Percentiles rank a stretch among this genome's conserved stretches.
Evolutionary conservation across 208 protist species (phyloP).

Genomic region (Leptomonas pyrrhocoris): DNA sequence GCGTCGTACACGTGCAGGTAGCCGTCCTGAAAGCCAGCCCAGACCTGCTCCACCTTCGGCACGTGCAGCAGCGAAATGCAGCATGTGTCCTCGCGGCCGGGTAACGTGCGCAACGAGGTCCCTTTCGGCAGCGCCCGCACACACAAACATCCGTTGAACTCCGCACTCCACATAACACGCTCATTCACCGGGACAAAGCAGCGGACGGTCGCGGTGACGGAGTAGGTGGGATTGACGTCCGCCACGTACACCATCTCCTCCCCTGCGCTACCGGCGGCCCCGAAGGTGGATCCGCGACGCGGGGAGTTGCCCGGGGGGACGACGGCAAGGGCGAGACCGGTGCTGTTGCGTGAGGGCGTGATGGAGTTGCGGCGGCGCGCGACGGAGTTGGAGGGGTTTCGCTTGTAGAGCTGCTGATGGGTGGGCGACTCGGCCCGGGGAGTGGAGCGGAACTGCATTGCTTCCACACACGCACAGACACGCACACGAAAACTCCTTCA

Average conservation of each 20-base stretch:
- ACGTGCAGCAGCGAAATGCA: conserved; percentile 73
- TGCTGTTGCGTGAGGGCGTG: conserved; percentile 15
- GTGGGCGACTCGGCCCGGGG: conserved; percentile 22
- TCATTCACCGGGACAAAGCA: conserved; percentile 62
- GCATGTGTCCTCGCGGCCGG: conserved; percentile 48
- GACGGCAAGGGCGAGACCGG: conserved; percentile 13
- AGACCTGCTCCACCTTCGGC: conserved; percentile 46
- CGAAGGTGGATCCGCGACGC: neutral
- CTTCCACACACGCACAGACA: neutral
- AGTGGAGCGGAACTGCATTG: conserved; percentile 20
- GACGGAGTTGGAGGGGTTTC: conserved; percentile 5
- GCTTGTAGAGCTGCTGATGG: conserved; percentile 33
- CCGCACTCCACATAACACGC: conserved; percentile 77
- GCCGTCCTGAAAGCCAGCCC: conserved; percentile 82
- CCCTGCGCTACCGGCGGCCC: neutral
- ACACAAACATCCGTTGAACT: conserved; percentile 65
- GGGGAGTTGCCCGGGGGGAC: conserved; percentile 8
- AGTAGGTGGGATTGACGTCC: conserved; percentile 76
- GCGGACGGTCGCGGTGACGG: conserved; percentile 51
- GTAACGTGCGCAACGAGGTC: conserved; percentile 53
- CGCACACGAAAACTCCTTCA: neutral
- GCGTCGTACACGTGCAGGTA: conserved; percentile 78
- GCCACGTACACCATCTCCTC: conserved; percentile 37
- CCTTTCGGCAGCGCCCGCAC: conserved; percentile 74
- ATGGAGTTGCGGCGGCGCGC: conserved; percentile 19